phyloP scores from a whole-genome alignment of 176 grass and related monocot species.

The Poa annua region DNA sequence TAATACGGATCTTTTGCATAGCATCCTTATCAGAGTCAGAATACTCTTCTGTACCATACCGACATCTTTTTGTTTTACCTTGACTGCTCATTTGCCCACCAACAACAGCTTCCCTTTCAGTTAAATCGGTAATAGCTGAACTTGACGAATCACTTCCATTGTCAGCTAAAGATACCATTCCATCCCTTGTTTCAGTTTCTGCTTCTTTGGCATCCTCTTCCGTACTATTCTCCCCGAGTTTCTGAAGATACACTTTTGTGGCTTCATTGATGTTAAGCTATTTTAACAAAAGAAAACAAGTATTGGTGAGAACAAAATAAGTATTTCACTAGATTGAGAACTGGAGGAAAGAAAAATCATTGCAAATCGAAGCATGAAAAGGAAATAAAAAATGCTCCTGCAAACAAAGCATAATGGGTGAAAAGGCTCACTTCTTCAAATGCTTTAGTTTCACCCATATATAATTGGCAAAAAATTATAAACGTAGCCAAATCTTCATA shows the following conservation, averaged over 20 bases:
- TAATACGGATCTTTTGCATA: constrained; percentile 59
- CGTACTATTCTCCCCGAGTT: background rate
- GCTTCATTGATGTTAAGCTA: constrained; percentile 26
- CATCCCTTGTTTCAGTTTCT: background rate
- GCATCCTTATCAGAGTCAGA: constrained; percentile 58
- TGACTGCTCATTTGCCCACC: constrained; percentile 15
- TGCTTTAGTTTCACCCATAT: background rate
- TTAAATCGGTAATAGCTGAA: background rate
- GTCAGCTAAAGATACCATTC: background rate
- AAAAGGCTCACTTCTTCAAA: constrained; percentile 6
- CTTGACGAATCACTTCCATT: background rate
- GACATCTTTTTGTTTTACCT: background rate
- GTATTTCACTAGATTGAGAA: constrained; percentile 3
- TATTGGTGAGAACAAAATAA: constrained; percentile 13
- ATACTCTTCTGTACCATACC: background rate
- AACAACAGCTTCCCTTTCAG: background rate
- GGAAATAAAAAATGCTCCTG: background rate
- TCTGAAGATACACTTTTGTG: background rate
- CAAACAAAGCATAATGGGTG: background rate
- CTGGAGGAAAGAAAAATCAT: background rate
- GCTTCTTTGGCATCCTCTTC: constrained; percentile 23
- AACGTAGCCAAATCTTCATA: background rate
- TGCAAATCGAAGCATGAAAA: background rate
- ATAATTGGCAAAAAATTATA: background rate
- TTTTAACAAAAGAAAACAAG: constrained; percentile 1